Percentiles rank a stretch among this genome's conserved stretches.
These are phyloP conservation scores for Talaromyces sp. DNA, from an alignment of 2,329 filamentous ascomycete species.

Conservation along the genomic window DNA sequence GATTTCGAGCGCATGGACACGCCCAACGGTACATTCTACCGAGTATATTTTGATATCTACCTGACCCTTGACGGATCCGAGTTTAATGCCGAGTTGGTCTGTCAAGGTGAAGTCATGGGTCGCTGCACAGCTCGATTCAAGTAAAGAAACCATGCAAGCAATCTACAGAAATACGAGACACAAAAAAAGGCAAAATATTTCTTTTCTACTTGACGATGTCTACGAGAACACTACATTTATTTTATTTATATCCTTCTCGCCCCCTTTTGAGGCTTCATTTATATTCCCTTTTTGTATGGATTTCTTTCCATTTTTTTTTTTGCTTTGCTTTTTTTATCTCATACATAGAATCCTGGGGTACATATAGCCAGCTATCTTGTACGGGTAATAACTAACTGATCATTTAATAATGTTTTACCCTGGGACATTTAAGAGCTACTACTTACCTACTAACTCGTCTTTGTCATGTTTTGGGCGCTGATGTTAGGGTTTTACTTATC, in stretches of 20 bases:
- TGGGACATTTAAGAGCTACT: too few relatives aligned
- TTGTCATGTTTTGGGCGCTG: too few relatives aligned
- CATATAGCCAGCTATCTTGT: background rate
- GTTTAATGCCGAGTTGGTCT: constrained; percentile 97
- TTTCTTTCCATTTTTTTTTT: background rate
- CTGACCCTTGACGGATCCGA: constrained; percentile 94
- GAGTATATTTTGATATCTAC: constrained; percentile 65
- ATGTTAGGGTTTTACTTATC: too few relatives aligned
- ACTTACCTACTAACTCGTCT: too few relatives aligned
- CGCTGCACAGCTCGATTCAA: constrained; percentile 86
- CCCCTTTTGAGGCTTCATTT: background rate
- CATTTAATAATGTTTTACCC: too few relatives aligned
- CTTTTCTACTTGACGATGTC: constrained; percentile 3
- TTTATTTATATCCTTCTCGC: constrained; percentile 1
- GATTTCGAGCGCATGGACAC: constrained; percentile 99
- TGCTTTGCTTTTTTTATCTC: background rate
- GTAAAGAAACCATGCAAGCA: too few relatives aligned
- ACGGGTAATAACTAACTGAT: too few relatives aligned
- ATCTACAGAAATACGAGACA: background rate
- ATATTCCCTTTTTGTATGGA: background rate
- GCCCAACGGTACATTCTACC: constrained; percentile 92
- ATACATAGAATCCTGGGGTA: constrained; percentile 1
- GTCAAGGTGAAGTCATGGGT: constrained; percentile 98
- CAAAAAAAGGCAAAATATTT: background rate
- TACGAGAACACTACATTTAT: constrained; percentile 11